Base-by-base conservation (phyloP, 139 green algal species). In the Chloropicon primus region DNA sequence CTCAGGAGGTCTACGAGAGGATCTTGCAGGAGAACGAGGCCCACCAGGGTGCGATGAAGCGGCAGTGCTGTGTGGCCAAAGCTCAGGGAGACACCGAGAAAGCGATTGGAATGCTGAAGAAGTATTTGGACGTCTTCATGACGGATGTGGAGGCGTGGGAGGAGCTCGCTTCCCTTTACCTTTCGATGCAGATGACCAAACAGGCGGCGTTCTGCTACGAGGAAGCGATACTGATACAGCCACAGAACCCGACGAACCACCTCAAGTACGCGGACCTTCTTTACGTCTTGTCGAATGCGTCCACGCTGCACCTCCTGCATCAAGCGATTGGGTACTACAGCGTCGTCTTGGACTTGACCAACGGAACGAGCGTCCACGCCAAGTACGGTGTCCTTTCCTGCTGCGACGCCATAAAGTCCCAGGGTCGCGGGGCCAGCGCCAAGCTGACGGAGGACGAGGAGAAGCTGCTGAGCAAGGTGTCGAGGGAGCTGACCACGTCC, bases 131-230 rank as follows among this genome's bases (percentile, higher is more conserved):
- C 54, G 27, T 26, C 27, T 79, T 79, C 25, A 71, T 53, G 23
- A 72, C 29, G 10, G 78, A 82, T 5, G 73, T n/a, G 25, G 73
- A 79, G 21, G 78, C 78, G 71, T 82, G 78, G 78, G 27, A 74
- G 22, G 17, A 28, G 73, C 73, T 78, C 24, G 78, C 28, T 53
- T 26, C 72, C 17, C n/a, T 82, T 2, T 82, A 82, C 41, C 28
- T 72, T 1, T 53, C 26, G 71, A 2, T 21, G 0, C 5, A n/a
- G 1, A 24, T 22, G 27, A 54, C 77, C 27, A 29, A 79, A 21
- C 27, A 80, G n/a, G 72, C 73, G 26, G 24, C 71, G 0, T 82
- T 82, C 74, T 82, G 78, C 2, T 80, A 41, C 27, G 78, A 82
- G 62, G 78, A 82, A 26, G 23, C 53, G 27, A 21, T 82, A 17